Conservation (phyloP, 2,329 filamentous ascomycete species). For the Aspergillus intermedius region DNA sequence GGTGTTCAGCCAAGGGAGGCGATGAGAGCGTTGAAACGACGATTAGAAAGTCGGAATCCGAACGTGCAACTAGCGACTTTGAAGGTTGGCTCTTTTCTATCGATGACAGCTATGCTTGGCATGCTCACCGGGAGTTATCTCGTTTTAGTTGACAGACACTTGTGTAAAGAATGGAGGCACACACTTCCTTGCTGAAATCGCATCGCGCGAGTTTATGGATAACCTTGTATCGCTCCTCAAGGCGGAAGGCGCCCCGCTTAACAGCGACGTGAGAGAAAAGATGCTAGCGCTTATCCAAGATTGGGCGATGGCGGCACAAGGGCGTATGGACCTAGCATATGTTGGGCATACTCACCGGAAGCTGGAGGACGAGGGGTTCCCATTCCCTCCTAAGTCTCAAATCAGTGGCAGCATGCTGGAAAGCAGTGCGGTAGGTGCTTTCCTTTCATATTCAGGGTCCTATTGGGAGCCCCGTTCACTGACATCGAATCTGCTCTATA, state of each 20-base stretch:
- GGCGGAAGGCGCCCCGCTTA: constrained; percentile 67
- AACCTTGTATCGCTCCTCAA: constrained; percentile 87
- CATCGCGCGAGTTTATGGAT: constrained; percentile 97
- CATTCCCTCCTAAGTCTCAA: constrained; percentile 78
- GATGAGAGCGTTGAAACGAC: constrained; percentile 89
- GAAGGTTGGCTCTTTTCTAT: constrained; percentile 54
- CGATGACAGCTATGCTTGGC: constrained; percentile 1
- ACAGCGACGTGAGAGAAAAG: constrained; percentile 78
- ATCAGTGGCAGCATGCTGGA: constrained; percentile 98
- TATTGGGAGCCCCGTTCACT: not conserved
- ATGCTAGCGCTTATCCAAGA: constrained; percentile 90
- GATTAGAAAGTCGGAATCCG: constrained; percentile 95
- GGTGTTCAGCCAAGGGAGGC: constrained; percentile 96
- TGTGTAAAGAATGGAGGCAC: constrained; percentile 97
- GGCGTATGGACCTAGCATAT: constrained; percentile 74
- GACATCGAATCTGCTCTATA: constrained; percentile 30
- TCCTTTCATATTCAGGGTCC: not conserved
- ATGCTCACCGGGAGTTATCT: constrained; percentile 9
- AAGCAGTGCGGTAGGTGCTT: constrained; percentile 72
- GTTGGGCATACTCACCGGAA: constrained; percentile 80
- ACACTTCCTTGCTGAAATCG: constrained; percentile 92
- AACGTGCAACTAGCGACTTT: constrained; percentile 94
- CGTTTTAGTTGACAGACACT: constrained; percentile 75
- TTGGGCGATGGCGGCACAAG: constrained; percentile 86
- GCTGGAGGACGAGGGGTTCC: constrained; percentile 76